phyloP scores from a whole-genome alignment of 352 stramenopile genomes.

The Phytophthora rubi region DNA sequence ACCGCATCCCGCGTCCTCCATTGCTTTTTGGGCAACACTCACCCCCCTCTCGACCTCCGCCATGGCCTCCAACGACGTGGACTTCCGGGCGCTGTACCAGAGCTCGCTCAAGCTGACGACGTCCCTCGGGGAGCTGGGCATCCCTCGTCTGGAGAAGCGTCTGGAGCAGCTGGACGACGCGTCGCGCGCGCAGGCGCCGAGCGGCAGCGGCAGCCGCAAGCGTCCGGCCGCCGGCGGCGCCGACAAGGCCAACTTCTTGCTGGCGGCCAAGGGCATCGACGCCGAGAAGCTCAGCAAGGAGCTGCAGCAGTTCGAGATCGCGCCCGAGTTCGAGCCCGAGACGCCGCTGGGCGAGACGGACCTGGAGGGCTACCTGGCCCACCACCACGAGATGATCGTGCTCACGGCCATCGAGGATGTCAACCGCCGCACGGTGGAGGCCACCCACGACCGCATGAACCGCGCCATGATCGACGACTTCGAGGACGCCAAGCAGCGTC shows the following conservation, averaged over 20 bases:
- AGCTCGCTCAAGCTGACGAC: conserved; percentile 89
- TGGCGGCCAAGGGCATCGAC: conserved; percentile 87
- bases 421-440: conserved; percentile 77
- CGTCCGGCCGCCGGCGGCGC: conserved; percentile 39
- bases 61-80: conserved; percentile 64
- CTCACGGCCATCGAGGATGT: conserved; percentile 91
- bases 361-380: conserved; percentile 86
- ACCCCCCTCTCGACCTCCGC: conserved; percentile 1
- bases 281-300: conserved; percentile 88
- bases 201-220: conserved; percentile 48
- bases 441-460: conserved; percentile 87
- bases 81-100: conserved; percentile 89
- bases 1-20: conserved; percentile 26
- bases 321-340: conserved; percentile 77
- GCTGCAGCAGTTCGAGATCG: conserved; percentile 79
- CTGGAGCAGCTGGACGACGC: conserved; percentile 84
- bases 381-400: conserved; percentile 93
- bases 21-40: conserved; percentile 18
- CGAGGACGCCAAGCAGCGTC: conserved; percentile 73
- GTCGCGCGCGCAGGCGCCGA: conserved; percentile 47
- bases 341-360: conserved; percentile 87
- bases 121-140: conserved; percentile 71
- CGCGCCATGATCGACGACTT: conserved; percentile 89
- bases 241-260: conserved; percentile 86
- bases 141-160: conserved; percentile 79